Base-by-base conservation (phyloP, 495 filamentous ascomycete species). In the Astrothelium macrocarpum region DNA sequence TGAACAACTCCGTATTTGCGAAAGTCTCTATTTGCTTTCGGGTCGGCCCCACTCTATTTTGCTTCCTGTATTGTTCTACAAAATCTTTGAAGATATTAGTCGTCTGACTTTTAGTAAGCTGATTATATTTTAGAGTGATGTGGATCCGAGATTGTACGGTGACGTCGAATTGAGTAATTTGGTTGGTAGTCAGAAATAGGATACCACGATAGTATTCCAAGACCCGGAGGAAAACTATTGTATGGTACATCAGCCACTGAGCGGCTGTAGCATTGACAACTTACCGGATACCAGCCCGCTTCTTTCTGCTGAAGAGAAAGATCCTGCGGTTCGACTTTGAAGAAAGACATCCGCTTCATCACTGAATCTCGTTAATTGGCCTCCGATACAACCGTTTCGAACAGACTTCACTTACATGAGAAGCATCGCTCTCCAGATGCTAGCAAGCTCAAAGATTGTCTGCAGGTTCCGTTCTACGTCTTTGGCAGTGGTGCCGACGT, bases 151-250 rank as follows among this genome's bases (percentile, higher is more conserved):
- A 63, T 59, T 63, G 45, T 9, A 63, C 62, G 14, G 62, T 46
- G 18, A 59, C 32, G 46, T 63, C 62, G 26, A 56, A 29, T 29
- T 29, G 49, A 16, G 49, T 25, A 25, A 85, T 77, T 10, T 80
- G 71, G 65, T 84, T 85, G 0, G 81, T 84, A 0, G 82, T 83
- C 1, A 85, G 70, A 63, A 84, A 81, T 0, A 84, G 71, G 25
- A 84, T 80, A 1, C 82, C 82, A 0, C 72, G 61, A 59, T 84
- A 86, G 65, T 82, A 85, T 49, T 85, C 84, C 0, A 85, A 70
- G 0, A 77, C 73, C 1, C 84, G 74, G 0, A 85, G 49, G 1
- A 56, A 63, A 25, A 56, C 49, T 56, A 16, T 1, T 49, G 25
- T 56, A 56, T 26, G 1, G 2, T 11, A 28, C n/a, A 29, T 56